Evolutionary conservation across 306 rosid genomes (phyloP).

Genomic region (Vigna radiata): DNA sequence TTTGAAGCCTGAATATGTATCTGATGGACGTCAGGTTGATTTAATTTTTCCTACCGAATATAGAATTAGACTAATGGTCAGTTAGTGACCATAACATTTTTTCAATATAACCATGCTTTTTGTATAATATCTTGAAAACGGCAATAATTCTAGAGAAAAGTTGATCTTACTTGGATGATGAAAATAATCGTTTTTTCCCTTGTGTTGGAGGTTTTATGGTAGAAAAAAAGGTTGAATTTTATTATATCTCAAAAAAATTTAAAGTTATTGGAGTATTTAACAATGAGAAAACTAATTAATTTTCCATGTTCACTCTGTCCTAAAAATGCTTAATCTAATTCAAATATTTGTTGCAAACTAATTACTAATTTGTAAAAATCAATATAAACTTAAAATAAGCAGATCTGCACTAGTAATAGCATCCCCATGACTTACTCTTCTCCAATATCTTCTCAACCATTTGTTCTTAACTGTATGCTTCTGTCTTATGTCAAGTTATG

Average conservation of each 20-base stretch:
- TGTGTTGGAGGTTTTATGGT: not conserved
- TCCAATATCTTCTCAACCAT: not conserved
- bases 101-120: not conserved
- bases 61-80: slow-evolving; percentile 36
- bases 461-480: slow-evolving; percentile 17
- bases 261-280: slow-evolving; percentile 7
- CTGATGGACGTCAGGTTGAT: slow-evolving; percentile 6
- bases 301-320: slow-evolving; percentile 4
- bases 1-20: slow-evolving; percentile 26
- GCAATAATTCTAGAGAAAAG: not conserved
- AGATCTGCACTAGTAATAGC: not conserved
- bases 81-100: not conserved
- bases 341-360: slow-evolving; percentile 28
- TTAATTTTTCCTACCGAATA: slow-evolving; percentile 26
- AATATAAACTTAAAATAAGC: slow-evolving; percentile 15
- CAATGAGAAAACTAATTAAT: not conserved
- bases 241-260: slow-evolving; percentile 5
- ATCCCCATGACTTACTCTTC: not conserved
- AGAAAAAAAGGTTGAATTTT: slow-evolving; percentile 5
- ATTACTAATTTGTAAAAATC: not conserved
- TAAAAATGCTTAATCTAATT: not conserved
- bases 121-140: not conserved
- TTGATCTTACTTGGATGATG: slow-evolving; percentile 23
- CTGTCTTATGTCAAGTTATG: not conserved
- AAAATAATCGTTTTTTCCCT: slow-evolving; percentile 3